Percentiles rank a stretch among this genome's conserved stretches.
Evolutionary conservation across 768 basidiomycete genomes (phyloP).

Genomic region (Leucocoprinus birnbaumii): DNA sequence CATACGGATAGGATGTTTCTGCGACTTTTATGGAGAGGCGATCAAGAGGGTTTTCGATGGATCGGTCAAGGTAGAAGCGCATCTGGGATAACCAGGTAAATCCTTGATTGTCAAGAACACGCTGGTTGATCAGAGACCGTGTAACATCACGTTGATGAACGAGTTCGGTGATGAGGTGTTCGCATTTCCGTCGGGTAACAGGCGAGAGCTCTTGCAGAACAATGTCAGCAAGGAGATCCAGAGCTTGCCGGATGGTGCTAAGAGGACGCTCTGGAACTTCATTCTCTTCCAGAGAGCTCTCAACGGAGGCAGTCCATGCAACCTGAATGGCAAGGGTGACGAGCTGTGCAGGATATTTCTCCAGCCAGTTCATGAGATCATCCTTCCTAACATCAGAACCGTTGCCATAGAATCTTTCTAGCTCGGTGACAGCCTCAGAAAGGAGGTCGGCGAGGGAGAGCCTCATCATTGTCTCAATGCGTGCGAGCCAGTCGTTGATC

Average conservation of each 20-base stretch:
- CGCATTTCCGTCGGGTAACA: slow-evolving; percentile 96
- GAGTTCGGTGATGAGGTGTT: slow-evolving; percentile 97
- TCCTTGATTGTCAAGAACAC: slow-evolving; percentile 58
- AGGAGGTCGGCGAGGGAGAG: slow-evolving; percentile 82
- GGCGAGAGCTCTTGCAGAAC: slow-evolving; percentile 87
- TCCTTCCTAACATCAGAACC: slow-evolving; percentile 57
- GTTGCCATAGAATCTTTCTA: slow-evolving; percentile 77
- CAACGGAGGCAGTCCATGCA: slow-evolving; percentile 88
- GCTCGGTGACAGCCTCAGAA: slow-evolving; percentile 73
- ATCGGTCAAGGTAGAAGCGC: slow-evolving; percentile 89
- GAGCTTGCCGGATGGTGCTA: slow-evolving; percentile 71
- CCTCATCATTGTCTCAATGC: slow-evolving; percentile 91
- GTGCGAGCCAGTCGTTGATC: slow-evolving; percentile 98
- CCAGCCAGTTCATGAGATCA: slow-evolving; percentile 86
- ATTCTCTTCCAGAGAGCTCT: slow-evolving; percentile 57
- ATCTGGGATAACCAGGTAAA: slow-evolving; percentile 98
- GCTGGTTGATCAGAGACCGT: slow-evolving; percentile 69
- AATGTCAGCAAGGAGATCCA: slow-evolving; percentile 95
- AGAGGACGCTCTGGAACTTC: slow-evolving; percentile 63
- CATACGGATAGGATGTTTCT: slow-evolving; percentile 92
- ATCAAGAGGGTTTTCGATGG: slow-evolving; percentile 73
- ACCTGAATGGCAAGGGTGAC: slow-evolving; percentile 95
- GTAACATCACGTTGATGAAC: slow-evolving; percentile 98
- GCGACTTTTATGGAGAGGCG: slow-evolving; percentile 81
- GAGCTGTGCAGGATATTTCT: slow-evolving; percentile 92